Conservation (phyloP, 2,329 filamentous ascomycete genomes). For the Diplodia sapinea region DNA sequence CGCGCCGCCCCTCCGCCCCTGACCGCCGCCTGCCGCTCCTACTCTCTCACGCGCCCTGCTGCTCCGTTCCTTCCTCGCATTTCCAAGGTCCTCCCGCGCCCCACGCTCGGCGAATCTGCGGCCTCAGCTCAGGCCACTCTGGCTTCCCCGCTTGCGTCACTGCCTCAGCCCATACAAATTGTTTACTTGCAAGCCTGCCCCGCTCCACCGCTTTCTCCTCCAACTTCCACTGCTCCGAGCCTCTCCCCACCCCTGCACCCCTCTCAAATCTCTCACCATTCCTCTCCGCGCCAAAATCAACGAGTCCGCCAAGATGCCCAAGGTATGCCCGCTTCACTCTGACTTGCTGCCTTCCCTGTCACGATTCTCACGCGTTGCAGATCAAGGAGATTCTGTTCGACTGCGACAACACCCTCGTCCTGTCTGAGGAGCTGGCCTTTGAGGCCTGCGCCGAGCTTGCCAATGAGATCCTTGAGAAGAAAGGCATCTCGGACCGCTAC, state of each 20-base stretch:
- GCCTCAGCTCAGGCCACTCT: slow-evolving; percentile 23
- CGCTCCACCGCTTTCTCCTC: slow-evolving; percentile 10
- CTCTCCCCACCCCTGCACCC: not conserved
- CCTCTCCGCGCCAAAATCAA: slow-evolving; percentile 25
- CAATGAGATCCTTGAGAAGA: slow-evolving; percentile 79
- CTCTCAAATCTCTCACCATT: slow-evolving; percentile 1
- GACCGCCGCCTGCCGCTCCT: not conserved
- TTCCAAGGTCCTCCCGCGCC: slow-evolving; percentile 20
- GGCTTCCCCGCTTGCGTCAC: slow-evolving; percentile 27
- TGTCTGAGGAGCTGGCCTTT: slow-evolving; percentile 89
- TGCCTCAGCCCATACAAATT: slow-evolving; percentile 19
- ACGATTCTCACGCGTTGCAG: slow-evolving; percentile 34
- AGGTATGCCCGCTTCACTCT: not conserved
- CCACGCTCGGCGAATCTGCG: slow-evolving; percentile 18
- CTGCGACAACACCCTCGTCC: slow-evolving; percentile 87
- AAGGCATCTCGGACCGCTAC: slow-evolving; percentile 71
- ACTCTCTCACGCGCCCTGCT: not conserved
- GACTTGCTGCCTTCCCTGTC: not conserved
- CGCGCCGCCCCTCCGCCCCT: not conserved
- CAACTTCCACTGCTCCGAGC: not conserved
- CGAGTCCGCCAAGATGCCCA: slow-evolving; percentile 25
- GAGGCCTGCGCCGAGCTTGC: slow-evolving; percentile 88
- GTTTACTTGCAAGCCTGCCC: slow-evolving; percentile 21
- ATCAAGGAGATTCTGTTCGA: slow-evolving; percentile 60
- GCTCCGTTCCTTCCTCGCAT: slow-evolving; percentile 18